Evolutionary conservation across 1,139 yeast species (phyloP), one percentile per base, ranked within the genome.

Genomic region (Candida neerlandica): DNA sequence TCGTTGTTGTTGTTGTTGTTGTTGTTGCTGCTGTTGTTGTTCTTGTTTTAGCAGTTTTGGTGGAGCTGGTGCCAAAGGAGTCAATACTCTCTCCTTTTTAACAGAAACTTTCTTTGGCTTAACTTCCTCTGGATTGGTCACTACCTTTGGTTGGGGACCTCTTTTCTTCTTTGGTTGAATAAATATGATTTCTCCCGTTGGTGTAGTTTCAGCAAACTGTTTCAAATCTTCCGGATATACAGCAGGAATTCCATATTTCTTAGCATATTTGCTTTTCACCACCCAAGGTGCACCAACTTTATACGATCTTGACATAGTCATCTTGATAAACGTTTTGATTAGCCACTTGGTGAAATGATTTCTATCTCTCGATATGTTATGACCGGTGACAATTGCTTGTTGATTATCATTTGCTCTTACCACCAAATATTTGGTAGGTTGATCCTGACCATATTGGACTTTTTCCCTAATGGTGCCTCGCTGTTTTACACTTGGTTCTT

Each of bases 261-360:
- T 75, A 1, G 88, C 88, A 64, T 82, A 90, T 57, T 85, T 84
- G 32, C 82, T 84, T 63, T 87, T 88, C n/a, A 94, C 96, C 16
- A 94, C 85, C 98, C 98, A 94, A 1, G 99, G 98, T 2, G 98
- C 96, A 1, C 98, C 97, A 41, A 86, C 78, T 75, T 88, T 88
- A 51, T 86, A 80, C 4, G 94, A 89, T 58, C 97, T 80, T 3
- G 89, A 78, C 58, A 94, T 83, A 5, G 96, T 84, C 58, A 91
- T 80, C 62, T 92, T 92, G 60, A 94, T 82, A 59, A 94, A 94
- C 0, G 97, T 89, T 65, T 92, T 87, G 39, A 94, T 86, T 51
- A 89, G 78, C 81, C 94, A 86, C 65, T 94, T 94, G 7, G 97
- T 92, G 69, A 91, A 92, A 51, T 86, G 81, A 54, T 88, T 86